These are phyloP conservation scores for Xylariaceae sp. DNA, from an alignment of 2,329 filamentous ascomycete species.

Conservation along the genomic window DNA sequence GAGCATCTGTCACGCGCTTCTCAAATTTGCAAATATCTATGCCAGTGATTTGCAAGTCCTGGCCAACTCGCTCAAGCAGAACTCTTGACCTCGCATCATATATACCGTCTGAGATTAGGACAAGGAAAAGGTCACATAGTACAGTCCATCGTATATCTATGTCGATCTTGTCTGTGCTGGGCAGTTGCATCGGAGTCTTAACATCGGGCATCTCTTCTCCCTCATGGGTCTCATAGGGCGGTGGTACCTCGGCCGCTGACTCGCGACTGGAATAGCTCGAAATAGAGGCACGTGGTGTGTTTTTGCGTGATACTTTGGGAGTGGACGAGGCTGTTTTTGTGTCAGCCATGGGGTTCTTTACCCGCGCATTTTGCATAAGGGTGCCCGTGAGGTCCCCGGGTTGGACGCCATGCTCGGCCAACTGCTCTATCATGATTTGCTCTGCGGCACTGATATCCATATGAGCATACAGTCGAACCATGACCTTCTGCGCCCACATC, in stretches of 20 bases:
- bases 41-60: conserved; percentile 77
- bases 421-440: conserved; percentile 98
- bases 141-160: conserved; percentile 97
- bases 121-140: conserved; percentile 88
- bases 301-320: conserved; percentile 23
- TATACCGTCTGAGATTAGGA: conserved; percentile 90
- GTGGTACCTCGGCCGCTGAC: conserved; percentile 45
- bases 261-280: conserved; percentile 38
- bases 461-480: conserved; percentile 87
- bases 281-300: conserved; percentile 29
- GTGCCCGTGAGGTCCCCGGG: conserved; percentile 77
- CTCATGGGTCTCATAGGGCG: conserved; percentile 58
- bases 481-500: conserved; percentile 98
- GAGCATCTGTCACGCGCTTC: conserved; percentile 89
- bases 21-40: conserved; percentile 94
- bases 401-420: conserved; percentile 85
- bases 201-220: conserved; percentile 72
- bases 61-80: conserved; percentile 76
- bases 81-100: conserved; percentile 87
- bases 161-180: conserved; percentile 76
- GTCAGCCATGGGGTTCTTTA: conserved; percentile 80
- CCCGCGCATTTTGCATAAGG: conserved; percentile 85
- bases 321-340: conserved; percentile 24
- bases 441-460: conserved; percentile 93
- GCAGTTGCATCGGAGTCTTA: conserved; percentile 75